Conservation (phyloP, 208 protist genomes). For the Wallacemonas sp. region DNA sequence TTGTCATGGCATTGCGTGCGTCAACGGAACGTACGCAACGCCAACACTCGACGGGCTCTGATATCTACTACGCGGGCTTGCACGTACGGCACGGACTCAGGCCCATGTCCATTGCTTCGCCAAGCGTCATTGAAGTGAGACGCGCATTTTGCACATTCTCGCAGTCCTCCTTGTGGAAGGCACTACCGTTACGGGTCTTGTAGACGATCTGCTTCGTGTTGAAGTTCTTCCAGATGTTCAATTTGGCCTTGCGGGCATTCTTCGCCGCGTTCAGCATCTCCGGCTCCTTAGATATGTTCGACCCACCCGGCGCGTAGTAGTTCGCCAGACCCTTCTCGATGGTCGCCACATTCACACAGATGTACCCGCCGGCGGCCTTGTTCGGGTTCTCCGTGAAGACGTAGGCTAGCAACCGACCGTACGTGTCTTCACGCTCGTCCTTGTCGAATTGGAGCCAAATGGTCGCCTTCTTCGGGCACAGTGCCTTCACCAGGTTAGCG, state of each 20-base stretch:
- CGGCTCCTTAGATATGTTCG: slow-evolving; percentile 16
- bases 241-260: slow-evolving; percentile 16
- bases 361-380: slow-evolving; percentile 20
- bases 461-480: slow-evolving; percentile 27
- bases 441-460: slow-evolving; percentile 34
- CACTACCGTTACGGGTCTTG: slow-evolving; percentile 37
- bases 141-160: slow-evolving; percentile 21
- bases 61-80: slow-evolving; percentile 31
- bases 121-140: slow-evolving; percentile 15
- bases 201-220: slow-evolving; percentile 33
- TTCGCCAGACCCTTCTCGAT: slow-evolving; percentile 45
- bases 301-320: slow-evolving; percentile 35
- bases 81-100: slow-evolving; percentile 52
- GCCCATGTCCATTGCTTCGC: slow-evolving; percentile 35
- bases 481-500: slow-evolving; percentile 34
- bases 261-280: slow-evolving; percentile 35
- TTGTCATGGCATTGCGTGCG: no score
- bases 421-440: slow-evolving; percentile 27
- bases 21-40: no score
- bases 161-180: slow-evolving; percentile 47
- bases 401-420: slow-evolving; percentile 44
- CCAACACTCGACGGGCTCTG: no score
- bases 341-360: slow-evolving; percentile 53
- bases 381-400: slow-evolving; percentile 38
- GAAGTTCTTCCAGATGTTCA: slow-evolving; percentile 48